A percentile compares a stretch with the other conserved stretches of the same genome.
phyloP scores from a whole-genome alignment of 345 rosid species.

The Murraya koenigii region DNA sequence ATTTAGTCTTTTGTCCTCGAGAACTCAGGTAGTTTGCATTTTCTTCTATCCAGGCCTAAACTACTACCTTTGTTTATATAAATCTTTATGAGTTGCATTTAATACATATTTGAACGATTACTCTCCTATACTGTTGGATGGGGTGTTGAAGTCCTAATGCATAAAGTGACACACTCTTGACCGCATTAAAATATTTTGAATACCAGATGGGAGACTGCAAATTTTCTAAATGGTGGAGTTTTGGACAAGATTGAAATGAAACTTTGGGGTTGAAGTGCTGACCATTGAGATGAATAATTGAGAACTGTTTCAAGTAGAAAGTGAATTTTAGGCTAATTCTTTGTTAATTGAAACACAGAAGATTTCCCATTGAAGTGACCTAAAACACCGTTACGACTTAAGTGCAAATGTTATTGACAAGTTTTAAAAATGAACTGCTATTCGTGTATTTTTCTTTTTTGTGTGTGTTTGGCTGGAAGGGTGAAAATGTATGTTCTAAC shows the following conservation, averaged over 20 bases:
- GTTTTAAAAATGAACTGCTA: not conserved
- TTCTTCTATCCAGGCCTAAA: constrained; percentile 1
- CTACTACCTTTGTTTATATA: not conserved
- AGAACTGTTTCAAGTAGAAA: not conserved
- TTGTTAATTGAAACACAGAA: not conserved
- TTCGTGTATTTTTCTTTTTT: not conserved
- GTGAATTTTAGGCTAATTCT: not conserved
- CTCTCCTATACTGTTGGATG: not conserved
- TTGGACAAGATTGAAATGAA: not conserved
- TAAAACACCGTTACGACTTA: not conserved
- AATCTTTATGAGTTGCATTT: not conserved
- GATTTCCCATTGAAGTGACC: not conserved
- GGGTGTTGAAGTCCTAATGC: constrained; percentile 4
- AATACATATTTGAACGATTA: not conserved
- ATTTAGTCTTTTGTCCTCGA: constrained; percentile 65
- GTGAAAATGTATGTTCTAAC: not conserved
- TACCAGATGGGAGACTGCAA: not conserved
- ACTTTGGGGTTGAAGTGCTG: not conserved
- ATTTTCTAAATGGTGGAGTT: not conserved
- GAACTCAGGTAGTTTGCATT: constrained; percentile 54
- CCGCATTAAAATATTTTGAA: not conserved
- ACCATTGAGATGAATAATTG: not conserved
- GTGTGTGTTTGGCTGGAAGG: not conserved
- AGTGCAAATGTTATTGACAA: not conserved
- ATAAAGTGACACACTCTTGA: not conserved